Conservation (phyloP, 2,329 filamentous ascomycete genomes). For the Fusarium coffeatum region DNA sequence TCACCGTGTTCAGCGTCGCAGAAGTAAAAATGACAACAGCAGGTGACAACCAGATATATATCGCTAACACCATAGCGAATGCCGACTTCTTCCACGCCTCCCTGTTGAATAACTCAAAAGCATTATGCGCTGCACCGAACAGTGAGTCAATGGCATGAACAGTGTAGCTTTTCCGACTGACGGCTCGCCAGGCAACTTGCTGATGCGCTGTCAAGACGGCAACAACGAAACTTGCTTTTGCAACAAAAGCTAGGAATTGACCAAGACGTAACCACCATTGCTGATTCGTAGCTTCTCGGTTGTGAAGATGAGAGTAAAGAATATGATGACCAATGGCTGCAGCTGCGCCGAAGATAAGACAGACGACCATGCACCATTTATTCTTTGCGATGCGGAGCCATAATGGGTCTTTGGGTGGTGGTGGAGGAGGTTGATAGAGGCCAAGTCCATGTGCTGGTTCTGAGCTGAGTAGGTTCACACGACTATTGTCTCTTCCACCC, state of each 20-base stretch:
- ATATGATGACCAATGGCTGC: slow-evolving; percentile 18
- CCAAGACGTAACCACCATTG: slow-evolving; percentile 28
- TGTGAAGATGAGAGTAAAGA: slow-evolving; percentile 19
- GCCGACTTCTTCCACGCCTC: slow-evolving; percentile 37
- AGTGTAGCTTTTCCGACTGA: slow-evolving; percentile 6
- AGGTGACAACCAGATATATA: slow-evolving; percentile 37
- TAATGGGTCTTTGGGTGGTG: neutral
- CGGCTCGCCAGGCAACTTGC: slow-evolving; percentile 24
- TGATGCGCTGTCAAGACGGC: slow-evolving; percentile 15
- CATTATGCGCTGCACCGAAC: slow-evolving; percentile 31
- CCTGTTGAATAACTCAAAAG: slow-evolving; percentile 25
- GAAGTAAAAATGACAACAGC: slow-evolving; percentile 38
- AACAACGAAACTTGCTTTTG: slow-evolving; percentile 23
- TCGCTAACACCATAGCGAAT: slow-evolving; percentile 32
- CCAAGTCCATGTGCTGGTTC: neutral
- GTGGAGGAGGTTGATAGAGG: neutral
- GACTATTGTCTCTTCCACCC: neutral
- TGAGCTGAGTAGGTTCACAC: neutral
- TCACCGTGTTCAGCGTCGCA: slow-evolving; percentile 25
- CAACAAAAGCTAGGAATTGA: slow-evolving; percentile 20
- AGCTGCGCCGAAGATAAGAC: slow-evolving; percentile 10
- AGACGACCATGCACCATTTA: slow-evolving; percentile 24
- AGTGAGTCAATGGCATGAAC: slow-evolving; percentile 36
- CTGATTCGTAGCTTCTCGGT: slow-evolving; percentile 15
- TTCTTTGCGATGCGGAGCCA: slow-evolving; percentile 1